Conservation (phyloP, 2,329 filamentous ascomycete species). For the Thermothelomyces thermophilus region DNA sequence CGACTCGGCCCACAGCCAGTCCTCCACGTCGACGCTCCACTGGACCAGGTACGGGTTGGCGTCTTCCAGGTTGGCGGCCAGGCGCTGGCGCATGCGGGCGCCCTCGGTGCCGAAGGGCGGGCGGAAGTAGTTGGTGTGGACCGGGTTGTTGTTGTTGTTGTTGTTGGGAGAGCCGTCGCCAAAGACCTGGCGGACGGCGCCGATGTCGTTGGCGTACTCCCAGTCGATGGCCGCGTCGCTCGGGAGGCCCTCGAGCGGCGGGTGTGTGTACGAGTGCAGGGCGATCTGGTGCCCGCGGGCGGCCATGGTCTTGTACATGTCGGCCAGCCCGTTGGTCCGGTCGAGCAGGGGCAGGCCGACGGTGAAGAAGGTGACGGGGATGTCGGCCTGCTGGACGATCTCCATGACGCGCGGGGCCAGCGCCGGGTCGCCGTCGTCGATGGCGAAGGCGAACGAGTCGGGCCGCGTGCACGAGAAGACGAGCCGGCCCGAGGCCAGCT, state of each 20-base stretch:
- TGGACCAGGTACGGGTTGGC: constrained; percentile 54
- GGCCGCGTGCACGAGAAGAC: constrained; percentile 59
- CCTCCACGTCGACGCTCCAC: constrained; percentile 66
- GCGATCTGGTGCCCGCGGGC: constrained; percentile 60
- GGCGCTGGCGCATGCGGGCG: constrained; percentile 57
- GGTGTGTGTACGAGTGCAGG: constrained; percentile 62
- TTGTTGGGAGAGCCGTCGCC: no score
- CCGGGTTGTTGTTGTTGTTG: background rate
- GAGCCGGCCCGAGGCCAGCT: constrained; percentile 54
- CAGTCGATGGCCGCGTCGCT: constrained; percentile 50
- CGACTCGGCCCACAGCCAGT: constrained; percentile 60
- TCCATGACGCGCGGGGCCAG: constrained; percentile 55
- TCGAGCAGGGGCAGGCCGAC: constrained; percentile 58
- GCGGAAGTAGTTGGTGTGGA: constrained; percentile 51
- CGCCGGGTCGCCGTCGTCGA: constrained; percentile 59
- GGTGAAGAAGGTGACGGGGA: constrained; percentile 66
- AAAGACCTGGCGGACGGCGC: constrained; percentile 38
- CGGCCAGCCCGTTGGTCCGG: constrained; percentile 51
- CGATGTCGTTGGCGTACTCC: constrained; percentile 54
- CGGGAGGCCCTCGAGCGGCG: constrained; percentile 55
- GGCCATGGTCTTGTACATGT: constrained; percentile 58
- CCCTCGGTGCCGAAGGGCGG: constrained; percentile 64
- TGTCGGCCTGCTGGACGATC: constrained; percentile 53
- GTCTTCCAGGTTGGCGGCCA: constrained; percentile 46
- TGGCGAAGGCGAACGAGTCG: constrained; percentile 65